These are phyloP conservation scores for Beta corolliflora DNA, from an alignment of 179 eudicot genomes.

Conservation along the genomic window DNA sequence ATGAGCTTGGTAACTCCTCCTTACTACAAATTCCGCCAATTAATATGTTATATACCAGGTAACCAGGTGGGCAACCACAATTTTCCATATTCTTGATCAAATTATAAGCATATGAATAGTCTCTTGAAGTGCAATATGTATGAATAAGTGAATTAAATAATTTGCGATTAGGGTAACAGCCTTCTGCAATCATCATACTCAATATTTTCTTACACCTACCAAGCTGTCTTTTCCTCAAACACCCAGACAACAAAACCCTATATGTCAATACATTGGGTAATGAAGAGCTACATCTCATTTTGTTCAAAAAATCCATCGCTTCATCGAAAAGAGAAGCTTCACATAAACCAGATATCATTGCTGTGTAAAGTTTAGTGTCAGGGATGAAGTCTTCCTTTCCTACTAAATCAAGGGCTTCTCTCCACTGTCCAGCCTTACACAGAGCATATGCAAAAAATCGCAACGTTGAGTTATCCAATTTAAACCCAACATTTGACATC, in stretches of 20 bases:
- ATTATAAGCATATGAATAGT: slow-evolving; percentile 70
- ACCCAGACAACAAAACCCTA: slow-evolving; percentile 72
- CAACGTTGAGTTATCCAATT: slow-evolving; percentile 54
- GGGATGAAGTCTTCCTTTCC: slow-evolving; percentile 70
- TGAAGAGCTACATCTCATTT: slow-evolving; percentile 69
- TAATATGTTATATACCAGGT: slow-evolving; percentile 79
- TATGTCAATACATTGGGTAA: slow-evolving; percentile 81
- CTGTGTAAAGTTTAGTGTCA: slow-evolving; percentile 70
- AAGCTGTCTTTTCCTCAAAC: slow-evolving; percentile 66
- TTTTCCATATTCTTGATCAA: slow-evolving; percentile 68
- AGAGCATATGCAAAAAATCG: slow-evolving; percentile 52
- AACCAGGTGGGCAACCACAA: slow-evolving; percentile 71
- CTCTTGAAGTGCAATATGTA: slow-evolving; percentile 68
- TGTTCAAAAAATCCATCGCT: slow-evolving; percentile 79
- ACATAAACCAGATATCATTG: slow-evolving; percentile 86
- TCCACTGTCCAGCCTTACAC: slow-evolving; percentile 76
- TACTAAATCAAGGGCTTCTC: slow-evolving; percentile 72
- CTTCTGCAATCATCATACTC: slow-evolving; percentile 83
- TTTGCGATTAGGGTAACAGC: slow-evolving; percentile 81
- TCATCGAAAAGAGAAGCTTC: slow-evolving; percentile 90
- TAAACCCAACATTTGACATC: slow-evolving; percentile 55
- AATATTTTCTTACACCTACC: slow-evolving; percentile 81
- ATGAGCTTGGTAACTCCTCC: slow-evolving; percentile 49
- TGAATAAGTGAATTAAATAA: slow-evolving; percentile 77
- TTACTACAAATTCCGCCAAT: slow-evolving; percentile 87